A percentile compares a stretch with the other conserved stretches of the same genome.
These are phyloP conservation scores for Infundibulicybe gibba DNA, from an alignment of 768 basidiomycete species.

Conservation along the genomic window DNA sequence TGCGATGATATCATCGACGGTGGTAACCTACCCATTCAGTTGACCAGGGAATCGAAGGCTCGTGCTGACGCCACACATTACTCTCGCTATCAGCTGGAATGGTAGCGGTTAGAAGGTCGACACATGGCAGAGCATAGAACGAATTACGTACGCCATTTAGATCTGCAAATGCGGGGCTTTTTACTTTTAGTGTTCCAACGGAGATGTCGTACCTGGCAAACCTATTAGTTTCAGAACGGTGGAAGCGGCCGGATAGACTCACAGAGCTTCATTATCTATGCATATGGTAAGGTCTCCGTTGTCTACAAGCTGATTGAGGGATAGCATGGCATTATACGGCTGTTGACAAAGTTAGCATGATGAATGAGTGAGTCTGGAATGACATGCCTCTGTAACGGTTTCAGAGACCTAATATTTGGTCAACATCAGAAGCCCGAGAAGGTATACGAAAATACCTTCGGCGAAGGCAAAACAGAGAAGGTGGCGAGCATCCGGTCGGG, in stretches of 20 bases:
- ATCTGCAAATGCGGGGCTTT: slow-evolving; percentile 58
- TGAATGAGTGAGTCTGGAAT: slow-evolving; percentile 31
- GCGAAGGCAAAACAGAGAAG: slow-evolving; percentile 51
- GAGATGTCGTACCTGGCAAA: slow-evolving; percentile 66
- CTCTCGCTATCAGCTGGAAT: slow-evolving; percentile 68
- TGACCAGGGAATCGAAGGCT: slow-evolving; percentile 93
- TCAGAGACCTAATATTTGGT: slow-evolving; percentile 39
- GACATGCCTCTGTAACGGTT: slow-evolving; percentile 57
- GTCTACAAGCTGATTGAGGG: slow-evolving; percentile 86
- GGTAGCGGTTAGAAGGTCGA: slow-evolving; percentile 1
- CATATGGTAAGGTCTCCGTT: slow-evolving; percentile 82
- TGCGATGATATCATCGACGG: background rate
- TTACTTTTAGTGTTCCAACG: slow-evolving; percentile 59
- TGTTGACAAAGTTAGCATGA: slow-evolving; percentile 50
- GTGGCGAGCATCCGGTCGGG: slow-evolving; percentile 56
- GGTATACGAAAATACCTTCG: slow-evolving; percentile 28
- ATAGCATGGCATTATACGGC: slow-evolving; percentile 85
- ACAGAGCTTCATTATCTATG: slow-evolving; percentile 88
- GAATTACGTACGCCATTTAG: slow-evolving; percentile 57
- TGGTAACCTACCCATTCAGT: slow-evolving; percentile 66
- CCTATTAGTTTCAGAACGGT: background rate
- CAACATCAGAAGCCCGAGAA: no score
- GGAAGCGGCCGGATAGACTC: slow-evolving; percentile 17
- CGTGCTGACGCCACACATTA: slow-evolving; percentile 94
- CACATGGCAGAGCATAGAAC: background rate